A percentile compares a stretch with the other conserved stretches of the same genome.
phyloP scores from a whole-genome alignment of 345 rosid species.

The Leavenworthia alabamica region DNA sequence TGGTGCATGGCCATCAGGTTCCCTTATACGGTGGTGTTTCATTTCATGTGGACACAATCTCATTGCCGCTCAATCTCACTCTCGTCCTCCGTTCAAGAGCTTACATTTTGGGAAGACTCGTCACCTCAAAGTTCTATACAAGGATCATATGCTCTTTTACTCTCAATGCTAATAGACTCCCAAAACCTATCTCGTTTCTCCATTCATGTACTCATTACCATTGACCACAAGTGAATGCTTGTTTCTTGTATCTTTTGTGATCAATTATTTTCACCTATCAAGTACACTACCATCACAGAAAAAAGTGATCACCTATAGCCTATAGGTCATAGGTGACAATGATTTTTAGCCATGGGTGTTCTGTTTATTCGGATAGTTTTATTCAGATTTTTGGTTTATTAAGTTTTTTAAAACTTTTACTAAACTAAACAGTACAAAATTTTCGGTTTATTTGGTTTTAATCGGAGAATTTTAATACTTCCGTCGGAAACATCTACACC shows the following conservation, averaged over 20 bases:
- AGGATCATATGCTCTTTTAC: slow-evolving; percentile 54
- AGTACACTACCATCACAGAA: background rate
- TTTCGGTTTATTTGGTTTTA: too few relatives aligned
- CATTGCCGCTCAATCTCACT: slow-evolving; percentile 72
- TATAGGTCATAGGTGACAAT: too few relatives aligned
- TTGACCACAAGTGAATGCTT: background rate
- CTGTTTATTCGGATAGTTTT: too few relatives aligned
- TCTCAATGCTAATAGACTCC: slow-evolving; percentile 37
- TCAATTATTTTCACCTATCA: background rate
- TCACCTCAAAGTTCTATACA: slow-evolving; percentile 53
- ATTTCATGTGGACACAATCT: slow-evolving; percentile 31
- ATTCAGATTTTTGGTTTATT: too few relatives aligned
- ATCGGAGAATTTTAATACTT: too few relatives aligned
- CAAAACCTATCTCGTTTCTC: slow-evolving; percentile 21
- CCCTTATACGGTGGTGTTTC: slow-evolving; percentile 80
- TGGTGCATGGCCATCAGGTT: slow-evolving; percentile 67
- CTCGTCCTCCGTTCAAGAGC: slow-evolving; percentile 71
- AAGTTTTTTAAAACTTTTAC: too few relatives aligned
- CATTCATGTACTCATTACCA: slow-evolving; percentile 18
- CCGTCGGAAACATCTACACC: too few relatives aligned
- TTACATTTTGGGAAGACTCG: slow-evolving; percentile 66
- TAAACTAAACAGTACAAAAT: too few relatives aligned
- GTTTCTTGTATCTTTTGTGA: background rate
- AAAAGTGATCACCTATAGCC: background rate
- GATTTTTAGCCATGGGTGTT: too few relatives aligned